Base-by-base conservation (phyloP, 176 grass and related monocot species). In the Lolium perenne region DNA sequence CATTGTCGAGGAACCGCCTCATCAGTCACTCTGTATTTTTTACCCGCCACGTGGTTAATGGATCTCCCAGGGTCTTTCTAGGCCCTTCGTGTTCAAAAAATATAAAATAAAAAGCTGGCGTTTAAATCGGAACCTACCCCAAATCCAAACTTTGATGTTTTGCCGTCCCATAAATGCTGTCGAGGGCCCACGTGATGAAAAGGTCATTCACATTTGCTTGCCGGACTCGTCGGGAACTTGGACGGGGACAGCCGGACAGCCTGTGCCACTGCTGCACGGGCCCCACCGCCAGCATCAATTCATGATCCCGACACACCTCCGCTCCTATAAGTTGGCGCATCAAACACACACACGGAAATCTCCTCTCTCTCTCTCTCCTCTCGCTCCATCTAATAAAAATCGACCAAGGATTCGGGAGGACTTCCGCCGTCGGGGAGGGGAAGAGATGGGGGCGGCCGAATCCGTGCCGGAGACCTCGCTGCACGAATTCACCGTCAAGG, bases 401-500 rank as follows among this genome's bases (percentile, higher is more conserved):
- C 81, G 20, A 87, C 26, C 11, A 53, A 80, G 78, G 63, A 46
- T 78, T 35, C 23, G 56, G 73, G 63, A 82, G 83, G 10, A 46
- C 41, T 68, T 74, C 46, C 71, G 72, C 81, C 55, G 49, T 43
- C n/a, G 63, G 47, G 17, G 70, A 69, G 67, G 45, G 64, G 48
- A 77, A 49, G 40, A 58, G 79, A 99, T 94, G 94, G 97, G 94
- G 65, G 78, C 57, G 61, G 80, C 84, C 6, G 86, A 94, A 80
- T 99, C 94, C 32, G 71, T 88, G 40, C 92, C 86, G 81, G 82
- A 93, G 86, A 85, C 77, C 73, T 99, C 94, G 76, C 78, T 99
- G 45, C 97, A 99, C 78, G 78, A 96, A 87, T 99, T 96, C 92
- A 93, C 90, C 75, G 94, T 96, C 72, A 99, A 99, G 85, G 92